Conservation (phyloP, 495 filamentous ascomycete species). For the Daldinia childiae region DNA sequence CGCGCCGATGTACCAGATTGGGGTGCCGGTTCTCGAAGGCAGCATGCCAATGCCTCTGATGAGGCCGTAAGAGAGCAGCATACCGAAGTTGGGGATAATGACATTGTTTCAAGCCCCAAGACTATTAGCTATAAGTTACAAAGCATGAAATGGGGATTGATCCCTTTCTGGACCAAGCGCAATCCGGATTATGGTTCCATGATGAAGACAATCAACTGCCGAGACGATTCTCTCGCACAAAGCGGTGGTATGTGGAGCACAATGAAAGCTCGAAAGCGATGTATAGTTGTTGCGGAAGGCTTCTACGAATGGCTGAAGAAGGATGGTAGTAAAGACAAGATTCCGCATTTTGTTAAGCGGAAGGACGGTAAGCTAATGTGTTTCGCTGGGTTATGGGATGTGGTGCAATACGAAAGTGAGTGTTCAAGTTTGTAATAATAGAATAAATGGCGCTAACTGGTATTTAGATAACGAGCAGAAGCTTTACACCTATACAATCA, state of each 20-base stretch:
- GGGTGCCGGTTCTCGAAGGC: constrained; percentile 54
- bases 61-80: constrained; percentile 23
- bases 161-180: constrained; percentile 92
- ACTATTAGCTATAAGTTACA: constrained; percentile 79
- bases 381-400: constrained; percentile 93
- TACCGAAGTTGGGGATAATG: constrained; percentile 22
- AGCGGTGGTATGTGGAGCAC: constrained; percentile 86
- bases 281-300: constrained; percentile 85
- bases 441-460: constrained; percentile 22
- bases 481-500: constrained; percentile 87
- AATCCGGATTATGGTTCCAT: constrained; percentile 77
- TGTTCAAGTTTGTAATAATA: not conserved
- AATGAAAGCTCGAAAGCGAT: constrained; percentile 90
- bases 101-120: not conserved
- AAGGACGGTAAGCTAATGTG: constrained; percentile 87
- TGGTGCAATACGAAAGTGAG: constrained; percentile 79
- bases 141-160: constrained; percentile 70
- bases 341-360: constrained; percentile 83
- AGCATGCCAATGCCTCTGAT: constrained; percentile 16
- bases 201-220: constrained; percentile 93
- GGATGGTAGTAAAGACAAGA: constrained; percentile 75
- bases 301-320: constrained; percentile 98
- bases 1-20: constrained; percentile 73
- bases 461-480: constrained; percentile 63
- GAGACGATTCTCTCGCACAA: constrained; percentile 83